Conservation (phyloP, 305 asterid genomes). For the Solanum aculeatissimum region DNA sequence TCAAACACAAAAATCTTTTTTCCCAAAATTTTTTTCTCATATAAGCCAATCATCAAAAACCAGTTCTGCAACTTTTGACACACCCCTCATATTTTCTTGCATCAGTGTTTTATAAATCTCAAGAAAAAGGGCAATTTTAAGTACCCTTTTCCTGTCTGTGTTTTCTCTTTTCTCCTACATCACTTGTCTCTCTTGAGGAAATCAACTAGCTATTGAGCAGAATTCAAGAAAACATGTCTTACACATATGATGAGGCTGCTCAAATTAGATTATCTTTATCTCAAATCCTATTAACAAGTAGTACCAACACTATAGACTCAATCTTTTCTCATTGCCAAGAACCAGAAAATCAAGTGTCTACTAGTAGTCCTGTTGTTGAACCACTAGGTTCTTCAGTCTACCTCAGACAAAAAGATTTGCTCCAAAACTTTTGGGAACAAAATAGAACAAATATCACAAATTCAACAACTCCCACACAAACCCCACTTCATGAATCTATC, state of each 20-base stretch:
- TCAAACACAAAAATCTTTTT: constrained; percentile 4
- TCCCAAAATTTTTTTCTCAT: not conserved
- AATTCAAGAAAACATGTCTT: constrained; percentile 12
- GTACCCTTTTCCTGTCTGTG: constrained; percentile 27
- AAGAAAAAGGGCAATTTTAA: constrained; percentile 23
- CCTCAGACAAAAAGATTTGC: constrained; percentile 42
- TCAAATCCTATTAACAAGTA: constrained; percentile 41
- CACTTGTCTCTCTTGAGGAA: not conserved
- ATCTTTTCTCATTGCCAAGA: constrained; percentile 51
- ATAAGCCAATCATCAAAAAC: not conserved
- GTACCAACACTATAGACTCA: constrained; percentile 64
- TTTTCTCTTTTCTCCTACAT: not conserved
- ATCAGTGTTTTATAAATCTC: not conserved
- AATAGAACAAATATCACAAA: constrained; percentile 3
- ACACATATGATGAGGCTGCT: constrained; percentile 9
- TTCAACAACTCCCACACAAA: not conserved
- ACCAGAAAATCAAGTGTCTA: not conserved
- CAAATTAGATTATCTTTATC: constrained; percentile 48
- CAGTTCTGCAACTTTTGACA: not conserved
- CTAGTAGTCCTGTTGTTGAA: constrained; percentile 12
- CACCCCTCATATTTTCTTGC: not conserved
- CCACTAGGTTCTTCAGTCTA: constrained; percentile 49
- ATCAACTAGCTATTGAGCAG: not conserved
- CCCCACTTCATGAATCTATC: too few relatives aligned
- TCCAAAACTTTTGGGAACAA: constrained; percentile 28